Percentiles rank a stretch among this genome's conserved stretches.
These are phyloP conservation scores for Elongisporangium anandrum DNA, from an alignment of 352 stramenopile species.

Conservation along the genomic window DNA sequence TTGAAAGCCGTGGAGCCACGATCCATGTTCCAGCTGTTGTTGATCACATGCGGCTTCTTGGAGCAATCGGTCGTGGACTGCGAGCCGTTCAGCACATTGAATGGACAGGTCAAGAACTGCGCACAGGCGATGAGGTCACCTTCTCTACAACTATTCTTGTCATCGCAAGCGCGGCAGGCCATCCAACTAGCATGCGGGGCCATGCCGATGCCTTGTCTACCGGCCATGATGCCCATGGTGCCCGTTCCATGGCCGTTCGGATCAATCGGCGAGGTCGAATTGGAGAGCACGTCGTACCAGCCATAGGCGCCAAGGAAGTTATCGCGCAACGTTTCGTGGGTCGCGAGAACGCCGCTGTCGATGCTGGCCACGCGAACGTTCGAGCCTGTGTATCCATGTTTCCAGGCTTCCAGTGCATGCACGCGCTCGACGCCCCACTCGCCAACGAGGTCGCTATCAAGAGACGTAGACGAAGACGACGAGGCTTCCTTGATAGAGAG, in stretches of 20 bases:
- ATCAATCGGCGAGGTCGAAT: constrained; percentile 23
- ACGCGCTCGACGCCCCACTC: constrained; percentile 43
- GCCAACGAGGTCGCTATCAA: constrained; percentile 13
- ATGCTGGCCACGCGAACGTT: constrained; percentile 40
- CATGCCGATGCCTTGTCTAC: constrained; percentile 23
- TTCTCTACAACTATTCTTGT: constrained; percentile 20
- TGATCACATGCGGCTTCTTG: constrained; percentile 53
- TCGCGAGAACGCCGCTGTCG: constrained; percentile 35
- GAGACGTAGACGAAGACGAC: constrained; percentile 3
- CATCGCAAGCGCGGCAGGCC: constrained; percentile 35
- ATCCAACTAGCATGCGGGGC: constrained; percentile 35
- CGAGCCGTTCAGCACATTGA: constrained; percentile 8
- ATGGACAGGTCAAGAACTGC: constrained; percentile 43
- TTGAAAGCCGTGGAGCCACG: constrained; percentile 12
- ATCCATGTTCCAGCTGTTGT: constrained; percentile 62
- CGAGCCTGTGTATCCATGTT: constrained; percentile 24
- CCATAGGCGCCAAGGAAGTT: constrained; percentile 35
- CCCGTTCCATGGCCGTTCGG: constrained; percentile 31
- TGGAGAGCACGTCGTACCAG: constrained; percentile 47
- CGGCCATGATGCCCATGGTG: constrained; percentile 27
- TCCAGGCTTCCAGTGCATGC: constrained; percentile 30
- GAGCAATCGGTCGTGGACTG: constrained; percentile 26
- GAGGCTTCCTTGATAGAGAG: constrained; percentile 10
- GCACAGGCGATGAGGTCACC: constrained; percentile 31
- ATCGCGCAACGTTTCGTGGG: constrained; percentile 23